A percentile compares a stretch with the other conserved stretches of the same genome.
These are phyloP conservation scores for Polyplosphaeria fusca DNA, from an alignment of 495 filamentous ascomycete species.

Conservation along the genomic window DNA sequence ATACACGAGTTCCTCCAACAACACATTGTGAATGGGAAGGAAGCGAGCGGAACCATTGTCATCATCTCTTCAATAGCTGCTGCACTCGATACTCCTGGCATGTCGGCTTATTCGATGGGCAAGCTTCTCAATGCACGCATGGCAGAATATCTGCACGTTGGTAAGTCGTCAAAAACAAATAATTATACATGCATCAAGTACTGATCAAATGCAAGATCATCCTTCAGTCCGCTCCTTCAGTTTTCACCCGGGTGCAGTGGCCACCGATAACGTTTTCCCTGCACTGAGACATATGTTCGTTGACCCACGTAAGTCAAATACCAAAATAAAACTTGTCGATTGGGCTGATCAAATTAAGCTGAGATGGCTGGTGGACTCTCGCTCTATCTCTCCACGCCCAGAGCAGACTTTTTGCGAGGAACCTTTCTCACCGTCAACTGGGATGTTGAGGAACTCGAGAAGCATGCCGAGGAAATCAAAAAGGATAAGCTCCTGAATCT, in stretches of 20 bases:
- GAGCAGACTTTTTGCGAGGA: slow-evolving; percentile 23
- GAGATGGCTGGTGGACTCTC: slow-evolving; percentile 22
- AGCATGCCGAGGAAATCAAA: slow-evolving; percentile 21
- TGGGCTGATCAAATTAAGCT: not conserved
- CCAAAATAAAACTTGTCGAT: not conserved
- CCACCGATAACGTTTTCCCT: slow-evolving; percentile 17
- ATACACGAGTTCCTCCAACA: slow-evolving; percentile 24
- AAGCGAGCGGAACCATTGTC: slow-evolving; percentile 20
- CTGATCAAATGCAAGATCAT: slow-evolving; percentile 2
- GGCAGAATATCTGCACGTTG: slow-evolving; percentile 6
- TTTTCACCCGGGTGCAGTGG: slow-evolving; percentile 14
- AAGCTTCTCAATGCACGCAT: slow-evolving; percentile 5
- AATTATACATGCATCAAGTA: not conserved
- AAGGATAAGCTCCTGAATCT: slow-evolving; percentile 15
- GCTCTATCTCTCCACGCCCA: slow-evolving; percentile 12
- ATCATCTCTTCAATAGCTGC: slow-evolving; percentile 19
- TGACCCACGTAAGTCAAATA: not conserved
- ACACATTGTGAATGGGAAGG: not conserved
- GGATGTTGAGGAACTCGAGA: slow-evolving; percentile 31
- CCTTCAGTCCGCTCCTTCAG: slow-evolving; percentile 4
- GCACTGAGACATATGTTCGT: not conserved
- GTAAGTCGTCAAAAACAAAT: no score
- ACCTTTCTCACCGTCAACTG: slow-evolving; percentile 25
- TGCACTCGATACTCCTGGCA: slow-evolving; percentile 3
- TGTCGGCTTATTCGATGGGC: slow-evolving; percentile 17